Conservation (phyloP, 2,329 filamentous ascomycete genomes). For the Aspergillus calidoustus region DNA sequence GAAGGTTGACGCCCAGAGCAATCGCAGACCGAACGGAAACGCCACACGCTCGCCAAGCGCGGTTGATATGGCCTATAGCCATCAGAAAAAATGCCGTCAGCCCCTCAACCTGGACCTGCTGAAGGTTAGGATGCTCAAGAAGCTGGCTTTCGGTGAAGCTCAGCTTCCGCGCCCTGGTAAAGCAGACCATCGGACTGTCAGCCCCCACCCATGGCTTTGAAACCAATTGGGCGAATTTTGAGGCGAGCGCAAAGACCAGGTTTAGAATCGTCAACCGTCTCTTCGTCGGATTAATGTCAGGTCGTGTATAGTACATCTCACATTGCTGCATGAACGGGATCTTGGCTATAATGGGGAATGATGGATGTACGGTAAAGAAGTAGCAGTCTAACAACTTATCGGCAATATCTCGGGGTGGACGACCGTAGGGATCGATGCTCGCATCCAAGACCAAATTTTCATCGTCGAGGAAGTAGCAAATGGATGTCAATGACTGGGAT, state of each 20-base stretch:
- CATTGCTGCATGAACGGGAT: constrained; percentile 45
- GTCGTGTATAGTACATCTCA: constrained; percentile 38
- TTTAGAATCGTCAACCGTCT: constrained; percentile 50
- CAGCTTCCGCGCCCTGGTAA: constrained; percentile 47
- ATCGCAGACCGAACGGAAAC: constrained; percentile 47
- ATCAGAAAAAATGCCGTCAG: constrained; percentile 48
- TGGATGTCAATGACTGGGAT: constrained; percentile 30
- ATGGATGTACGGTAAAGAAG: constrained; percentile 44
- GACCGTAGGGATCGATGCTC: constrained; percentile 38
- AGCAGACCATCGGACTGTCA: constrained; percentile 36
- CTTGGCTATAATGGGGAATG: constrained; percentile 49
- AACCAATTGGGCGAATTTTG: constrained; percentile 37
- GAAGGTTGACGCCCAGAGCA: constrained; percentile 48
- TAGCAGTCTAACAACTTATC: constrained; percentile 47
- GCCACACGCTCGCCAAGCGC: constrained; percentile 50
- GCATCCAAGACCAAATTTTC: constrained; percentile 12
- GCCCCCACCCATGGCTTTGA: constrained; percentile 32
- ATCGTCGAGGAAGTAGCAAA: constrained; percentile 44
- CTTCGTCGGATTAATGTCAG: constrained; percentile 39
- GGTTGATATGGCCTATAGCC: constrained; percentile 47
- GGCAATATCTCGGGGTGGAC: constrained; percentile 44
- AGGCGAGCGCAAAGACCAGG: constrained; percentile 50
- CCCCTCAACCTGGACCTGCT: constrained; percentile 49
- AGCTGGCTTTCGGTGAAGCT: constrained; percentile 40
- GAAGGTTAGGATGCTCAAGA: constrained; percentile 46